Evolutionary conservation across 768 basidiomycete genomes (phyloP), one percentile per base, ranked within the genome.

Genomic region (Boletus rubropictus): DNA sequence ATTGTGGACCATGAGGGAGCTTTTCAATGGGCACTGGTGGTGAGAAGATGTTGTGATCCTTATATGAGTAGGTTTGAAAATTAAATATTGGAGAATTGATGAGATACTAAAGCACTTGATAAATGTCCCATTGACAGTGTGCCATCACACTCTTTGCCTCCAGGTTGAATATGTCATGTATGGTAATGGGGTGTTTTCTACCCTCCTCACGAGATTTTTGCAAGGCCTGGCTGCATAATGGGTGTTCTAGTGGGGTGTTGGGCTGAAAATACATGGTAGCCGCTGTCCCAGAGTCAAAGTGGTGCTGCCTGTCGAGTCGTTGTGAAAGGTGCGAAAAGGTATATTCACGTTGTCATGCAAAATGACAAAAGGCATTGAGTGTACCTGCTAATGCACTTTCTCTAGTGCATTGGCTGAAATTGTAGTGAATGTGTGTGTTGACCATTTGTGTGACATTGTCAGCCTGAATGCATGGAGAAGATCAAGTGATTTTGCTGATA

Each of bases 281-380:
- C 0, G 67, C 68, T 0, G 64, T 69, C 0, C 72, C 72, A 54
- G 42, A 67, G 14, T 62, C 67, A 49, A 73, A 69, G 14, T 68
- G 52, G 4, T 48, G 50, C 38, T 68, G 59, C 21, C 73, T 72
- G 43, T 72, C 59, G 3, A 72, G 25, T 0, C 65, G 53, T 39
- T 74, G 72, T 0, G 71, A 64, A 48, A 66, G 73, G 66, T 60
- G 10, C 55, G 55, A 48, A 73, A 69, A 0, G 66, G n/a, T n/a
- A n/a, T n/a, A n/a, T n/a, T n/a, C n/a, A n/a, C n/a, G n/a, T n/a
- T n/a, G n/a, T n/a, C n/a, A 55, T 5, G 28, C 0, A 22, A 24
- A 24, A 42, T 24, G 35, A 48, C 35, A n/a, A 48, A 48, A 3
- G 47, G 40, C 21, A n/a, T 21, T 5, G 2, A 12, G 5, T 64